Conservation (phyloP, 2,329 filamentous ascomycete genomes). For the Fusarium torreyae region DNA sequence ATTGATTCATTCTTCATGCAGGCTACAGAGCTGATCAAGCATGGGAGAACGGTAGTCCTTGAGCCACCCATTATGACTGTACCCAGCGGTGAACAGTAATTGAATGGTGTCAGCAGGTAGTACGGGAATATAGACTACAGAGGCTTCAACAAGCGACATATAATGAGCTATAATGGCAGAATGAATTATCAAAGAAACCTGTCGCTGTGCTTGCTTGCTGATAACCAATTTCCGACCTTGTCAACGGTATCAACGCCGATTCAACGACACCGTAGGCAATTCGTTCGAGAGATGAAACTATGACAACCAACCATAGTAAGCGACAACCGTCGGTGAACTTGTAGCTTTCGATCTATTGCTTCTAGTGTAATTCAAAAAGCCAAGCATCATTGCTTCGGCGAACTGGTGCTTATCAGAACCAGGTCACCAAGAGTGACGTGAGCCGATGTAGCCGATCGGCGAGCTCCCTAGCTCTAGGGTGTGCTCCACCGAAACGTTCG, state of each 20-base stretch:
- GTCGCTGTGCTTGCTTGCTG: neutral
- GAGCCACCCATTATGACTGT: conserved; percentile 31
- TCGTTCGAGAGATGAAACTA: neutral
- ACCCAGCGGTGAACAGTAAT: conserved; percentile 6
- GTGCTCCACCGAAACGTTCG: conserved; percentile 9
- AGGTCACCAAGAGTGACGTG: neutral
- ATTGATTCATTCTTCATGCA: conserved; percentile 60
- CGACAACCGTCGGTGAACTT: neutral
- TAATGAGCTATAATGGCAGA: conserved; percentile 24
- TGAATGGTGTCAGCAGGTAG: neutral
- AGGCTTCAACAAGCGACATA: neutral
- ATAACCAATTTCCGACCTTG: neutral
- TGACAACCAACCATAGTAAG: neutral
- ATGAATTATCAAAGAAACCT: neutral
- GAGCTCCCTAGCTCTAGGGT: conserved; percentile 17
- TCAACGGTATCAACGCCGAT: neutral
- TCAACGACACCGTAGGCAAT: no score
- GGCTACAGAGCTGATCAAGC: conserved; percentile 50
- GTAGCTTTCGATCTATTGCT: neutral
- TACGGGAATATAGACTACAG: neutral
- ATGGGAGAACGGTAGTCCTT: conserved; percentile 36
- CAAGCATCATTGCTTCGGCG: neutral
- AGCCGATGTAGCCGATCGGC: conserved; percentile 11
- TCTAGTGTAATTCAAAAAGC: neutral
- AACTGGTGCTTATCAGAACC: neutral